phyloP scores from a whole-genome alignment of 202 grass and related monocot species.

The Saccharum hybrid region DNA sequence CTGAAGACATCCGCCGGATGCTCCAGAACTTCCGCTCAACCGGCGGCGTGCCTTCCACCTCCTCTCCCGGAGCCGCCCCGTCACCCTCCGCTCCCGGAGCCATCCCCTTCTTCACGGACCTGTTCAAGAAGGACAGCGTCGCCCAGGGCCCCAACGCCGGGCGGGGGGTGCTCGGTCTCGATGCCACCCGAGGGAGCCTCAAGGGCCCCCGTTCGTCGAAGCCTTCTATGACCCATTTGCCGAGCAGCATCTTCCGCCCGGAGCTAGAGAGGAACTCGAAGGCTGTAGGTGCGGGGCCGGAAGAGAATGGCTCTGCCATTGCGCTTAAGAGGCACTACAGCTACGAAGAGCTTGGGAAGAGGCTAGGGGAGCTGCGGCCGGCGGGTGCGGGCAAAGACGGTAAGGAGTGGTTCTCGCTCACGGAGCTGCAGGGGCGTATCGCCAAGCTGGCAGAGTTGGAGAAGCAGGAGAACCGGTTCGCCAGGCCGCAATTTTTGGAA shows the following conservation, averaged over 20 bases:
- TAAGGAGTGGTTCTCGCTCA: constrained; percentile 68
- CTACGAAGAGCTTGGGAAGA: constrained; percentile 65
- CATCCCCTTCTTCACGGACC: constrained; percentile 47
- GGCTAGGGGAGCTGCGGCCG: constrained; percentile 63
- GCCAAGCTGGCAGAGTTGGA: constrained; percentile 65
- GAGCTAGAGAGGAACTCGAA: constrained; percentile 46
- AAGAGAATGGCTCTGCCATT: constrained; percentile 21
- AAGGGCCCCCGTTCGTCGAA: neutral
- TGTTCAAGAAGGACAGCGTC: constrained; percentile 43
- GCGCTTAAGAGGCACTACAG: constrained; percentile 59
- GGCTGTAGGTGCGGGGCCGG: constrained; percentile 20
- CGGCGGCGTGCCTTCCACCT: constrained; percentile 12
- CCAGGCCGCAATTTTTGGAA: neutral
- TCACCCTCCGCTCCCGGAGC: constrained; percentile 22
- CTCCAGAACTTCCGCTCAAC: constrained; percentile 45
- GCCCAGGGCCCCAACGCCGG: constrained; percentile 6
- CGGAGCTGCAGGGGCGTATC: constrained; percentile 76
- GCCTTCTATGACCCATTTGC: neutral
- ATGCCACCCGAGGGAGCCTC: constrained; percentile 40
- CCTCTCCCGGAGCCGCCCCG: constrained; percentile 19
- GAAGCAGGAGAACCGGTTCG: constrained; percentile 12
- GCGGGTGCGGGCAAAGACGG: constrained; percentile 52
- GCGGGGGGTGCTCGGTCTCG: neutral
- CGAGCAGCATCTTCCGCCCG: constrained; percentile 46
- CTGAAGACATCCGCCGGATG: constrained; percentile 45